These are phyloP conservation scores for Aureobasidium sp. DNA, from an alignment of 2,329 filamentous ascomycete genomes.

Conservation along the genomic window DNA sequence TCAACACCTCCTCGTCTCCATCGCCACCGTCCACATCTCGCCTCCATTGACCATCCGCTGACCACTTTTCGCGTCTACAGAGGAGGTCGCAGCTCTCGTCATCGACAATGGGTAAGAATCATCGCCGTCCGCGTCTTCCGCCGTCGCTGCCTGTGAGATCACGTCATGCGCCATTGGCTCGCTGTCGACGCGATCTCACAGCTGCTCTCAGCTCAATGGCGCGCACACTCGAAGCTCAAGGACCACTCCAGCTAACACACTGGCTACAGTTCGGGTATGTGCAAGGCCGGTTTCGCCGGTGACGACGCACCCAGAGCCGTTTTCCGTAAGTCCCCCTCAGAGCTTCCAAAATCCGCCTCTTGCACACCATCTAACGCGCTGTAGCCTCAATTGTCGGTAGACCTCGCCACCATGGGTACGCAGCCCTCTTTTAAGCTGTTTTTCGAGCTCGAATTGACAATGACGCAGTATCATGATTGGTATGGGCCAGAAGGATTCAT, in stretches of 20 bases:
- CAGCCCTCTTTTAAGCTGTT: conserved; percentile 16
- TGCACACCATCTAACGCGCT: conserved; percentile 20
- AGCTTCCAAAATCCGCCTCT: not conserved
- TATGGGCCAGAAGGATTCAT: conserved; percentile 99
- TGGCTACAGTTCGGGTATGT: conserved; percentile 89
- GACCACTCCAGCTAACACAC: conserved; percentile 15
- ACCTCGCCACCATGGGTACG: conserved; percentile 99
- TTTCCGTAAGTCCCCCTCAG: conserved; percentile 76
- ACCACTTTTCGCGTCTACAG: conserved; percentile 44
- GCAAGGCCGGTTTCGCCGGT: conserved; percentile 99
- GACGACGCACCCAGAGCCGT: conserved; percentile 99
- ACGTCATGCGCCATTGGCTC: conserved; percentile 23
- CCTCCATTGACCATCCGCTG: conserved; percentile 6
- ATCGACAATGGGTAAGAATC: conserved; percentile 99
- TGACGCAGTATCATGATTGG: conserved; percentile 94
- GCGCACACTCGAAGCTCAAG: conserved; percentile 1
- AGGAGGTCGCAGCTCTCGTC: conserved; percentile 99
- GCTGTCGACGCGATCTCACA: conserved; percentile 25
- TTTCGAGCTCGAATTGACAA: conserved; percentile 14
- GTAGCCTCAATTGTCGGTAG: conserved; percentile 98
- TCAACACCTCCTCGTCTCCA: not conserved
- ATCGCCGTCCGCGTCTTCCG: conserved; percentile 23
- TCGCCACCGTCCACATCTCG: not conserved
- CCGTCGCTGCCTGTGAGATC: conserved; percentile 17
- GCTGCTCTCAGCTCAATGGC: not conserved